Evolutionary conservation across 768 basidiomycete genomes (phyloP).

Genomic region (Leccinum boreale): DNA sequence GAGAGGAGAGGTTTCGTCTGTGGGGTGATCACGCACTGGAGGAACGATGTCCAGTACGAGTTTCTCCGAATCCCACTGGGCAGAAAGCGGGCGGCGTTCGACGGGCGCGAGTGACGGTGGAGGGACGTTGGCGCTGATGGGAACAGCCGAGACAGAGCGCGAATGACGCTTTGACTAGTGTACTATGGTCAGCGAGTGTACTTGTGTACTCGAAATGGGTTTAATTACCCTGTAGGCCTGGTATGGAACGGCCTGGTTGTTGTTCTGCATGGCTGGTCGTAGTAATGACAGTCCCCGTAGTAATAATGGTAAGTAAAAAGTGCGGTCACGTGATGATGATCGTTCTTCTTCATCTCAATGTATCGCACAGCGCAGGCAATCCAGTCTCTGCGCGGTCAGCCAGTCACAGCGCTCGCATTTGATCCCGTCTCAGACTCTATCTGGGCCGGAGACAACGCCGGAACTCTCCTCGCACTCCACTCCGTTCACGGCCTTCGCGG

Average conservation of each 20-base stretch:
- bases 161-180: slow-evolving; percentile 48
- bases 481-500: slow-evolving; percentile 60
- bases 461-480: slow-evolving; percentile 68
- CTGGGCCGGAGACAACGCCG: slow-evolving; percentile 78
- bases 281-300: too few species aligned
- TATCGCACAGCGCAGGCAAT: slow-evolving; percentile 22
- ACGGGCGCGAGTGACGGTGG: slow-evolving; percentile 12
- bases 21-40: background rate
- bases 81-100: slow-evolving; percentile 5
- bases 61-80: slow-evolving; percentile 26
- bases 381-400: slow-evolving; percentile 30
- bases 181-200: background rate
- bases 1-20: background rate
- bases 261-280: slow-evolving; percentile 3
- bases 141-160: slow-evolving; percentile 34
- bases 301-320: background rate
- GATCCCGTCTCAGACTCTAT: slow-evolving; percentile 89
- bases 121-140: slow-evolving; percentile 22
- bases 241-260: slow-evolving; percentile 40
- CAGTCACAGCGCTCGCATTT: slow-evolving; percentile 77
- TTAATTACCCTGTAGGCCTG: slow-evolving; percentile 45
- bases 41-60: slow-evolving; percentile 5
- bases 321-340: slow-evolving; percentile 15
- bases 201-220: background rate
- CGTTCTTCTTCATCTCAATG: slow-evolving; percentile 7